phyloP scores from a whole-genome alignment of 2,329 filamentous ascomycete genomes.

The Thelonectria rubi region DNA sequence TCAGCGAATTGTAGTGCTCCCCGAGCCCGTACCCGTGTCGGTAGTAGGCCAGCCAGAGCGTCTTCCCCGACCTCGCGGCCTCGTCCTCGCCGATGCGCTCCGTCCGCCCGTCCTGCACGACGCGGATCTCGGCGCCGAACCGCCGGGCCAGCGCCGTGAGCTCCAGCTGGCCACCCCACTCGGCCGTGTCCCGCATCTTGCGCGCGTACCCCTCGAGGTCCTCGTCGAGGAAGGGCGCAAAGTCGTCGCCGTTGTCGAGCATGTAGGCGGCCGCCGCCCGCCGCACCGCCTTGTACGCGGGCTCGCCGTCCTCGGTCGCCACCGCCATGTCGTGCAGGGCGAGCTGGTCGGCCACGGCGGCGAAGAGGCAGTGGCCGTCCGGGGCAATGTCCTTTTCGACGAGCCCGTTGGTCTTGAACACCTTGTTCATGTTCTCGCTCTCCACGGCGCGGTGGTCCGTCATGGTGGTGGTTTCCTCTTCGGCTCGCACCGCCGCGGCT shows the following conservation, averaged over 20 bases:
- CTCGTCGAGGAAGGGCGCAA: conserved; percentile 87
- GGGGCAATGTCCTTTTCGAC: conserved; percentile 82
- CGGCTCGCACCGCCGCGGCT: conserved; percentile 72
- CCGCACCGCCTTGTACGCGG: conserved; percentile 73
- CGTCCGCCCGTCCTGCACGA: conserved; percentile 84
- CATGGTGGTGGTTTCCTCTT: conserved; percentile 77
- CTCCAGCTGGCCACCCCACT: conserved; percentile 97
- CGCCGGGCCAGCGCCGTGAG: conserved; percentile 82
- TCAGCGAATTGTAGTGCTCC: conserved; percentile 95
- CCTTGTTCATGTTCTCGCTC: conserved; percentile 72
- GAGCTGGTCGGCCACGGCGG: conserved; percentile 88
- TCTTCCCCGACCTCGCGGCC: conserved; percentile 60
- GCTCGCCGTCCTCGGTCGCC: conserved; percentile 35
- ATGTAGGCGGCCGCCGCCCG: conserved; percentile 82
- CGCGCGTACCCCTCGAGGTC: conserved; percentile 75
- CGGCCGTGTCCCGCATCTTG: conserved; percentile 85
- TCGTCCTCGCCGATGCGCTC: conserved; percentile 72
- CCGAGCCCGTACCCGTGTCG: conserved; percentile 92
- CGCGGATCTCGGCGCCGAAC: conserved; percentile 82
- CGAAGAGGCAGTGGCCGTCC: conserved; percentile 95
- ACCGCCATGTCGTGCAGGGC: conserved; percentile 60
- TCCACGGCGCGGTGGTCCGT: conserved; percentile 78
- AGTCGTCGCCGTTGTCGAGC: conserved; percentile 76
- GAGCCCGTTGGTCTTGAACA: conserved; percentile 71
- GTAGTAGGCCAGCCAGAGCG: conserved; percentile 92